These are phyloP conservation scores for Fusarium nelsonii DNA, from an alignment of 2,329 filamentous ascomycete genomes.

Conservation along the genomic window DNA sequence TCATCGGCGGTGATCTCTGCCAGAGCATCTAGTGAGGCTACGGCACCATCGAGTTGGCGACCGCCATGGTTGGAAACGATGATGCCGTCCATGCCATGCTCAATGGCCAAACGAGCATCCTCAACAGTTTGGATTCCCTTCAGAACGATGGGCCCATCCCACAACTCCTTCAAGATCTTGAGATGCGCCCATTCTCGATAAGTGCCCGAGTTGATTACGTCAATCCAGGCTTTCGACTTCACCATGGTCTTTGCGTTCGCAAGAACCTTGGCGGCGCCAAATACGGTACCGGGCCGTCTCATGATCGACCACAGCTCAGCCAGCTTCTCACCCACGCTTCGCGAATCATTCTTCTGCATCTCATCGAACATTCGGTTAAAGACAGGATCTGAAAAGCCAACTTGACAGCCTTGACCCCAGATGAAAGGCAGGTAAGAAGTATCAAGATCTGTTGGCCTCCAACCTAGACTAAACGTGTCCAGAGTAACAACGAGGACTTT, in stretches of 20 bases:
- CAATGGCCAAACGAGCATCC: constrained; percentile 55
- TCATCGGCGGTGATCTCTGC: constrained; percentile 66
- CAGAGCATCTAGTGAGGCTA: constrained; percentile 66
- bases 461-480: constrained; percentile 77
- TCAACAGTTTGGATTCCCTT: constrained; percentile 58
- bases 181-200: constrained; percentile 73
- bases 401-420: constrained; percentile 67
- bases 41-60: constrained; percentile 56
- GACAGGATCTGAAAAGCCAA: constrained; percentile 76
- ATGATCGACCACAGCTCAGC: constrained; percentile 39
- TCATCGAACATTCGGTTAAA: constrained; percentile 56
- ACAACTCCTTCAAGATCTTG: constrained; percentile 67
- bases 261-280: constrained; percentile 41
- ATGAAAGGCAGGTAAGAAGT: constrained; percentile 71
- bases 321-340: constrained; percentile 23
- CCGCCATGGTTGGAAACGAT: constrained; percentile 60
- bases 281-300: constrained; percentile 39
- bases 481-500: constrained; percentile 77
- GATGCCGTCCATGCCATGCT: constrained; percentile 56
- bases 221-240: constrained; percentile 43
- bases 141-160: constrained; percentile 65
- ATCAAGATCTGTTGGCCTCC: constrained; percentile 77
- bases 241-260: constrained; percentile 22
- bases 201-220: constrained; percentile 52
- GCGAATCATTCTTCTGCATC: constrained; percentile 34